phyloP scores from a whole-genome alignment of 2,329 filamentous ascomycete genomes.

The Fusarium tjaetaba region DNA sequence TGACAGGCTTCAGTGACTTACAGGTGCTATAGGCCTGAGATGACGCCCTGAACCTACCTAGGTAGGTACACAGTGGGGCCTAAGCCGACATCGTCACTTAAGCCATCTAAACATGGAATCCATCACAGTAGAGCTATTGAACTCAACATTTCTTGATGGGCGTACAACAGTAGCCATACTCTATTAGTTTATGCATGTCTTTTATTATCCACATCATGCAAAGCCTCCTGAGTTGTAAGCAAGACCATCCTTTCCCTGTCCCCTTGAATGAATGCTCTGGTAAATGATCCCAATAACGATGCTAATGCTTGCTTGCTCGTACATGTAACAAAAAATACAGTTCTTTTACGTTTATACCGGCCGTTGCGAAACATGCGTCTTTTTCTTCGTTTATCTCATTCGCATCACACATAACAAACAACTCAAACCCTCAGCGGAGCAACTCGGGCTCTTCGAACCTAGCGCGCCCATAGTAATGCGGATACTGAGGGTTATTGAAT shows the following conservation, averaged over 20 bases:
- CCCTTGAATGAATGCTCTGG: conserved; percentile 17
- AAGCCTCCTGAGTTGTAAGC: not conserved
- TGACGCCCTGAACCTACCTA: not conserved
- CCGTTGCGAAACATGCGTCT: not conserved
- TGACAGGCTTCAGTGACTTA: conserved; percentile 18
- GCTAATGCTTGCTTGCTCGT: conserved; percentile 25
- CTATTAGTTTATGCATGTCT: conserved; percentile 3
- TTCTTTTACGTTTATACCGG: conserved; percentile 6
- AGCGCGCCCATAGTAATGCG: conserved; percentile 50
- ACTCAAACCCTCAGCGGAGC: conserved; percentile 27
- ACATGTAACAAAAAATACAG: conserved; percentile 20
- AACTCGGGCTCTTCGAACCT: conserved; percentile 54
- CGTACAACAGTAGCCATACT: not conserved
- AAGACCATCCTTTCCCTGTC: not conserved
- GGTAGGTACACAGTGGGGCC: not conserved
- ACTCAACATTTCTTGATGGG: not conserved
- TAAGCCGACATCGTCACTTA: not conserved
- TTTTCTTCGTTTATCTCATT: conserved; percentile 1
- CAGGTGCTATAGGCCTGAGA: not conserved
- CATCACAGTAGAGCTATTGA: not conserved
- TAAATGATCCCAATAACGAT: conserved; percentile 10
- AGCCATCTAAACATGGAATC: not conserved
- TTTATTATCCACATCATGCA: conserved; percentile 9
- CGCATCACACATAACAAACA: not conserved
- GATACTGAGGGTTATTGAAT: conserved; percentile 61